A percentile compares a stretch with the other conserved stretches of the same genome.
Conservation (phyloP, 306 rosid genomes). For the Fagus crenata region DNA sequence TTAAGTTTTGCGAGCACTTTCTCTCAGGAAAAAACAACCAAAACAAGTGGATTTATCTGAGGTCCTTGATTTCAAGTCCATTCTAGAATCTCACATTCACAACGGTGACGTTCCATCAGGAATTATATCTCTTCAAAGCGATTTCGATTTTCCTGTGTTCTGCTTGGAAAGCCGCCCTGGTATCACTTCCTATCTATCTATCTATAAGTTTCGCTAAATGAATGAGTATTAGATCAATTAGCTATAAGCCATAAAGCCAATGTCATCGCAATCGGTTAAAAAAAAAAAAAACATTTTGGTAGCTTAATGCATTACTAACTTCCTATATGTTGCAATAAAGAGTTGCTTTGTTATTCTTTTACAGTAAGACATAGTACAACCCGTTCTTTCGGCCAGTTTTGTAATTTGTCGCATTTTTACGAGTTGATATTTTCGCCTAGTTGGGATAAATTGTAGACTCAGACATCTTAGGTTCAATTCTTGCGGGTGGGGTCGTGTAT, state of each 20-base stretch:
- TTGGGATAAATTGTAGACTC: no score
- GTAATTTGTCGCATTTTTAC: no score
- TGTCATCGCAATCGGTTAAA: not conserved
- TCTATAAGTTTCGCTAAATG: not conserved
- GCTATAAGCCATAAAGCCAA: not conserved
- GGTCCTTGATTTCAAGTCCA: constrained; percentile 72
- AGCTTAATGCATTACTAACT: not conserved
- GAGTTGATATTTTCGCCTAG: no score
- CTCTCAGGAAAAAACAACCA: constrained; percentile 62
- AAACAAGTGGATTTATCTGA: constrained; percentile 75
- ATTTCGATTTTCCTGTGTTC: constrained; percentile 52
- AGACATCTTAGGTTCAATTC: no score
- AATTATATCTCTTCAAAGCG: constrained; percentile 37
- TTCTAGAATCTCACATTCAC: constrained; percentile 48
- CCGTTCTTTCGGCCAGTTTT: no score
- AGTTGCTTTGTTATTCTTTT: not conserved
- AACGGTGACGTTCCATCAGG: constrained; percentile 52
- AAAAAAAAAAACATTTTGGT: not conserved
- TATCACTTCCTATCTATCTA: constrained; percentile 9
- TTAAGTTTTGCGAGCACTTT: not conserved
- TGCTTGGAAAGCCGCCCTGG: constrained; percentile 75
- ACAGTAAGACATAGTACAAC: not conserved
- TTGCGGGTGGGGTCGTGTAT: no score
- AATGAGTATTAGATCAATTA: not conserved
- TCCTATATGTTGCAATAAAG: not conserved